phyloP scores from a whole-genome alignment of 306 rosid species.

The Astragalus glycyphyllos region DNA sequence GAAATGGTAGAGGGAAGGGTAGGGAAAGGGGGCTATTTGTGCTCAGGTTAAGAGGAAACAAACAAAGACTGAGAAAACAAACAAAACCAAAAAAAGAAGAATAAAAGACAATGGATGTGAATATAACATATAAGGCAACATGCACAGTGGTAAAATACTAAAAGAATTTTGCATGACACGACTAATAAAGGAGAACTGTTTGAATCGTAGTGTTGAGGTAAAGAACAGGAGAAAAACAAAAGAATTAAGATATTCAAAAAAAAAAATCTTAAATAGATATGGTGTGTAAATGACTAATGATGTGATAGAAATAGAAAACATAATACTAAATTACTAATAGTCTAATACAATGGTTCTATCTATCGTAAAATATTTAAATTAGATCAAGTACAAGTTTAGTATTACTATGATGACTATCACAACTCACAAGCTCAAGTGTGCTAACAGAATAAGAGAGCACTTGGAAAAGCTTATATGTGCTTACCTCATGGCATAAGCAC shows the following conservation, averaged over 20 bases:
- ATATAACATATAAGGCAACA: neutral
- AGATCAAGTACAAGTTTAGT: neutral
- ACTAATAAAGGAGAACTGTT: neutral
- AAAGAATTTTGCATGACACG: neutral
- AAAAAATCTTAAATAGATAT: no score
- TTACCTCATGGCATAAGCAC: neutral
- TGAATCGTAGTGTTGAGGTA: neutral
- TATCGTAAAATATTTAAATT: no score
- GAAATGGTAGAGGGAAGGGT: neutral
- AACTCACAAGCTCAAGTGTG: neutral
- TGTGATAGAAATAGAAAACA: no score
- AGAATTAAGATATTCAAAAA: neutral
- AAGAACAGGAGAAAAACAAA: neutral
- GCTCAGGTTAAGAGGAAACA: slow-evolving; percentile 9
- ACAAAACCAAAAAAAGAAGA: neutral
- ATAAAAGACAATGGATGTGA: neutral
- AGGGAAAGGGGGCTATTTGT: neutral
- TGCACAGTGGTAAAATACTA: neutral
- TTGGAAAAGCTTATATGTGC: neutral
- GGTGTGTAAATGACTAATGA: no score
- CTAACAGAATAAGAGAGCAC: neutral
- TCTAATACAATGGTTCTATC: no score
- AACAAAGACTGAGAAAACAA: neutral
- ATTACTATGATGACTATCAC: neutral
- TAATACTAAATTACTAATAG: no score